Conservation (phyloP, 2,329 filamentous ascomycete species). For the Ophiostoma sp. region DNA sequence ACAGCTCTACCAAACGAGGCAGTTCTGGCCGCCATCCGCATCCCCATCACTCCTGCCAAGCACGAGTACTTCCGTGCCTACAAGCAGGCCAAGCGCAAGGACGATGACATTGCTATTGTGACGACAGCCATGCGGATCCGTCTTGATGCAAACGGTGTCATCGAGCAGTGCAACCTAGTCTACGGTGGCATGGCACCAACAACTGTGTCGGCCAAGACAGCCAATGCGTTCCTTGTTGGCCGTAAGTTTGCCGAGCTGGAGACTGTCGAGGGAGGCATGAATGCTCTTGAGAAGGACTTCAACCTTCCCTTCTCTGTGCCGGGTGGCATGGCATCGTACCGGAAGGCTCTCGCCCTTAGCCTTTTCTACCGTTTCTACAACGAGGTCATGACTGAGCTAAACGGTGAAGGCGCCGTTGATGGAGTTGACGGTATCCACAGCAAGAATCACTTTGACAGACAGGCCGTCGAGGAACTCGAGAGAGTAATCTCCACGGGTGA, state of each 20-base stretch:
- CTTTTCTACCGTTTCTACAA: conserved; percentile 99
- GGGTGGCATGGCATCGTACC: conserved; percentile 95
- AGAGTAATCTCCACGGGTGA: conserved; percentile 76
- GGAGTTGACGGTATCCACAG: conserved; percentile 31
- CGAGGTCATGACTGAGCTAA: conserved; percentile 70
- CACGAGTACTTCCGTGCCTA: conserved; percentile 87
- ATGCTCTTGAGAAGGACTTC: conserved; percentile 84
- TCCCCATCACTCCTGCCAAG: conserved; percentile 72
- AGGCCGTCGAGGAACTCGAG: conserved; percentile 82
- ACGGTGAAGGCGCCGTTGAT: conserved; percentile 31
- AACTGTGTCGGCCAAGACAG: conserved; percentile 81
- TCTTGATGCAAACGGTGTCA: conserved; percentile 64
- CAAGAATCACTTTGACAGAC: conserved; percentile 54
- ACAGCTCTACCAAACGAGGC: conserved; percentile 81
- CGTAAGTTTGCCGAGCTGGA: conserved; percentile 77
- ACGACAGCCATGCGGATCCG: conserved; percentile 79
- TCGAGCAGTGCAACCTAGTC: conserved; percentile 75
- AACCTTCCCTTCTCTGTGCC: conserved; percentile 86
- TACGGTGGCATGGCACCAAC: conserved; percentile 95
- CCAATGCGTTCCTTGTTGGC: conserved; percentile 71
- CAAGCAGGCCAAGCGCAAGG: conserved; percentile 95
- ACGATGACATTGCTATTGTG: conserved; percentile 98
- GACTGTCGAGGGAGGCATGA: conserved; percentile 88
- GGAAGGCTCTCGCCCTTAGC: conserved; percentile 83
- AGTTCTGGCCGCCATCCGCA: conserved; percentile 82